Base-by-base conservation (phyloP, 179 eudicot genomes). In the Carnegiea gigantea region DNA sequence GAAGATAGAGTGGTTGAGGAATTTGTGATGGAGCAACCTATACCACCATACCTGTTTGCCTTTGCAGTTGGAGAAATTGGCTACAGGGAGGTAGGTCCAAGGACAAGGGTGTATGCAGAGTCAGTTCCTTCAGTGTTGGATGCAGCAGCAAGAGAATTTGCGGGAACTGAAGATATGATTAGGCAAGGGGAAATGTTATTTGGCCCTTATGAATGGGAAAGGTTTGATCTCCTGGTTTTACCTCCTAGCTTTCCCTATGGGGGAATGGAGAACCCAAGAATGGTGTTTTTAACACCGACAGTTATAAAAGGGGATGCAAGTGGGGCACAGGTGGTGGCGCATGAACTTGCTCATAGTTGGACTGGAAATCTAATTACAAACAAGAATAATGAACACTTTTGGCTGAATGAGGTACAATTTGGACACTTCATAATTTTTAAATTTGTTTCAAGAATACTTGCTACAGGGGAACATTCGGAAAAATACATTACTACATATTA, bases 331-430 rank as follows among this genome's bases (percentile, higher is more conserved):
- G 97, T 95, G 40, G 99, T 95, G 83, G 99, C 99, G 1, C 99
- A 95, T 80, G 98, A 95, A 86, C 97, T 95, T 74, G 99, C 98
- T 78, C 99, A 95, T 88, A 93, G 99, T 88, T 95, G 99, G 99
- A 95, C 99, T 24, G 99, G 99, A 67, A 95, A 95, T 85, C 89
- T 95, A 72, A 93, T 95, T 33, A 95, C 99, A 53, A 95, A 95
- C 88, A 95, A 89, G 88, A 95, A 85, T 49, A 95, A 95, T 86
- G 98, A 95, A 20, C 98, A 95, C 82, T 93, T 93, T 77, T 95
- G 99, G 99, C 77, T 95, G 89, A 95, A 95, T 84, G 99, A 95
- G 99, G 99, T 95, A 92, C 70, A 54, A 40, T 70, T 40, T 40
- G n/a, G 54, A 70, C 48, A 73, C 78, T 38, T 14, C 24, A 26